Evolutionary conservation across 768 basidiomycete genomes (phyloP).

Genomic region (Lactarius indigo): DNA sequence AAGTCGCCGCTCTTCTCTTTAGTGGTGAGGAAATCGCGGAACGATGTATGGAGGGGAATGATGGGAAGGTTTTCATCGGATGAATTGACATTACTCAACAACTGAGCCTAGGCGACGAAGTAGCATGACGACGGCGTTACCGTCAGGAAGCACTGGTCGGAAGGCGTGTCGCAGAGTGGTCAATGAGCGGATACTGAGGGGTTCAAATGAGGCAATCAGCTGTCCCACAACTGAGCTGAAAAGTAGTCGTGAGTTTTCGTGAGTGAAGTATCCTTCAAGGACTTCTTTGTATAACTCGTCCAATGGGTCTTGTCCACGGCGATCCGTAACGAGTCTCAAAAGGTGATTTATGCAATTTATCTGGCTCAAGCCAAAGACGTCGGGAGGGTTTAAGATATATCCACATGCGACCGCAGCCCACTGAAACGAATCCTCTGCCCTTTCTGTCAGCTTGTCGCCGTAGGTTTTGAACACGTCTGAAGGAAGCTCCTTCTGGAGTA

Average conservation of each 20-base stretch:
- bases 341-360: neutral
- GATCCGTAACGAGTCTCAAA: neutral
- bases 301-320: neutral
- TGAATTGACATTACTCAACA: neutral
- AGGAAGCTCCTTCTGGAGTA: neutral
- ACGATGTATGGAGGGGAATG: neutral
- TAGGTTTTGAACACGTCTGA: neutral
- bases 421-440: neutral
- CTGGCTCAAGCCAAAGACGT: neutral
- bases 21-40: neutral
- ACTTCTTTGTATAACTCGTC: neutral
- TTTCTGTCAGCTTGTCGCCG: neutral
- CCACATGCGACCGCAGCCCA: neutral
- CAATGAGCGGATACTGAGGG: neutral
- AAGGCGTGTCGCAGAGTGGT: neutral
- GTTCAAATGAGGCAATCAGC: neutral
- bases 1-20: neutral
- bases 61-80: neutral
- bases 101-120: neutral
- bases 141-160: neutral
- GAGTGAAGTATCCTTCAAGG: neutral
- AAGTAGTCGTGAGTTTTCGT: neutral
- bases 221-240: conserved; percentile 3
- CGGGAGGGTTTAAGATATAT: neutral
- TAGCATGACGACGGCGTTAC: neutral